Conservation (phyloP, 768 basidiomycete genomes). For the Xerocomus potaroensis region DNA sequence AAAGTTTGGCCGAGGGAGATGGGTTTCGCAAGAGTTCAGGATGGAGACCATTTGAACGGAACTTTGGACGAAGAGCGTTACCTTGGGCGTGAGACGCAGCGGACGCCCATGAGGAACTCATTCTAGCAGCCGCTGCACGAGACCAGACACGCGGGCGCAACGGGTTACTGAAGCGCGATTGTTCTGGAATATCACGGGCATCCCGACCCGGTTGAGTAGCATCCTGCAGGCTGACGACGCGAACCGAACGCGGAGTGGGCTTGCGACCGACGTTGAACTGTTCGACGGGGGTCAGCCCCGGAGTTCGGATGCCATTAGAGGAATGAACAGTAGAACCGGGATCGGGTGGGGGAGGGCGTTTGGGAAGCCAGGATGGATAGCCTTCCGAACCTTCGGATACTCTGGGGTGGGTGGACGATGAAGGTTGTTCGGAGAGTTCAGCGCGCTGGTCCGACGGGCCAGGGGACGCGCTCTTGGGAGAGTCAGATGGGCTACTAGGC, state of each 20-base stretch:
- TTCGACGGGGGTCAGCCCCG: conserved; percentile 31
- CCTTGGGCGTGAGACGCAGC: conserved; percentile 31
- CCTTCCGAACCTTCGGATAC: conserved; percentile 51
- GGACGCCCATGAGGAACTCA: conserved; percentile 43
- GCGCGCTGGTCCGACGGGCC: conserved; percentile 26
- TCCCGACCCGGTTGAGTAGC: conserved; percentile 38
- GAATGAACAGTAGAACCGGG: conserved; percentile 69
- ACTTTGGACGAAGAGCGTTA: conserved; percentile 53
- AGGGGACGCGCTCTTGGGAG: conserved; percentile 28
- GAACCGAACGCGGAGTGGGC: conserved; percentile 75
- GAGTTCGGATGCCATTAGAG: conserved; percentile 39
- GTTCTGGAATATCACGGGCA: conserved; percentile 48
- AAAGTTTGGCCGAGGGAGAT: conserved; percentile 47
- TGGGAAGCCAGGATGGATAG: conserved; percentile 84
- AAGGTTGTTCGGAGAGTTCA: conserved; percentile 32
- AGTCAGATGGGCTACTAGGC: conserved; percentile 26
- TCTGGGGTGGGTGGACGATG: conserved; percentile 32
- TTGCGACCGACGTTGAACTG: conserved; percentile 54
- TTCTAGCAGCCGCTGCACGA: conserved; percentile 45
- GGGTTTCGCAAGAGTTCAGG: conserved; percentile 65
- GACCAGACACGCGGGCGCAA: conserved; percentile 53
- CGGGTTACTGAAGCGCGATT: conserved; percentile 40
- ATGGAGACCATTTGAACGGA: conserved; percentile 63
- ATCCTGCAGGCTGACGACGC: conserved; percentile 71
- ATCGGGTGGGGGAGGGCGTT: conserved; percentile 69